A percentile compares a stretch with the other conserved stretches of the same genome.
Conservation (phyloP, 139 green algal genomes). For the Chloropicon primus region DNA sequence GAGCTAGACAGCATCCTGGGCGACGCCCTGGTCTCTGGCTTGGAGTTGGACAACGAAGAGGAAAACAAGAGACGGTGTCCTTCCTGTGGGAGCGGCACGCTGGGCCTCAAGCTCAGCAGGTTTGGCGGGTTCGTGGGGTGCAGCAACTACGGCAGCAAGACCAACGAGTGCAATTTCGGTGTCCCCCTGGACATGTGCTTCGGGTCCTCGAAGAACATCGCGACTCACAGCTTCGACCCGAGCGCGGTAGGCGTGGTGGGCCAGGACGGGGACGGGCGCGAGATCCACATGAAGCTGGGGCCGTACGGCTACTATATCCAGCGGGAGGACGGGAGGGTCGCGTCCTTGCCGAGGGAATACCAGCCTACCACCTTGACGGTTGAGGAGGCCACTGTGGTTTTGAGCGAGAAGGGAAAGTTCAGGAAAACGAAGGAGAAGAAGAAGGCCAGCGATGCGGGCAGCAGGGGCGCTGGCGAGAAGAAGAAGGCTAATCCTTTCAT, state of each 20-base stretch:
- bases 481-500: not conserved
- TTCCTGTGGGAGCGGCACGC: constrained; percentile 24
- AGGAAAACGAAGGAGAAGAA: not conserved
- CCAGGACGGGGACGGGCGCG: constrained; percentile 19
- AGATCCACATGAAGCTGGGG: constrained; percentile 35
- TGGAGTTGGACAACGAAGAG: not conserved
- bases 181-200: constrained; percentile 3
- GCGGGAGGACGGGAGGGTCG: constrained; percentile 11
- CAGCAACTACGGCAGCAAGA: constrained; percentile 21
- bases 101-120: constrained; percentile 38
- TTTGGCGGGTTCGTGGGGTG: constrained; percentile 38
- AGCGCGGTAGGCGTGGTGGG: constrained; percentile 20
- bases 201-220: constrained; percentile 8
- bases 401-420: not conserved
- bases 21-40: not conserved
- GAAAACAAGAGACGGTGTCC: constrained; percentile 28
- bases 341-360: not conserved
- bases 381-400: not conserved
- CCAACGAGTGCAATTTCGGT: not conserved
- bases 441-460: not conserved
- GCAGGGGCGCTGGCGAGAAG: not conserved
- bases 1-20: constrained; percentile 37
- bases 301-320: constrained; percentile 59
- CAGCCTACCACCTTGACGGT: not conserved
- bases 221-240: not conserved